These are phyloP conservation scores for Nakazawaea ishiwadae DNA, from an alignment of 805 yeast genomes.

Conservation along the genomic window DNA sequence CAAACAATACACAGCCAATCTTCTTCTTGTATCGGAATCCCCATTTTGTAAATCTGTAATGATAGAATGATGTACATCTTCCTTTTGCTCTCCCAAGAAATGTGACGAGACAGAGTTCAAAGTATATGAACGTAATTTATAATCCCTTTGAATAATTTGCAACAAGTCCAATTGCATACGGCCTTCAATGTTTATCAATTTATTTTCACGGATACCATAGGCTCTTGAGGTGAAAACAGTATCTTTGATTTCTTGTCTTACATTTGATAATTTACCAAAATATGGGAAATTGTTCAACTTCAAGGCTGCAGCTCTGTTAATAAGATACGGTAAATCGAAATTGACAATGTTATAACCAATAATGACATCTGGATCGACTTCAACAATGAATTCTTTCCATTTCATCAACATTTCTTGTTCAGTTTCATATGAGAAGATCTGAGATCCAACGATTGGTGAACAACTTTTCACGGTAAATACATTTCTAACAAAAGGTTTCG, in stretches of 20 bases:
- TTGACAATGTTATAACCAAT: conserved; percentile 95
- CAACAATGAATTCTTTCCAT: conserved; percentile 84
- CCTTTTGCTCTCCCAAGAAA: conserved; percentile 92
- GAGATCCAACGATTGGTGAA: conserved; percentile 90
- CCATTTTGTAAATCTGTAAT: conserved; percentile 95
- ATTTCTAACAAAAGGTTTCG: conserved; percentile 87
- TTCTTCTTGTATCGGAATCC: conserved; percentile 83
- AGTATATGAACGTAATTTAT: conserved; percentile 90
- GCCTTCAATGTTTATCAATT: conserved; percentile 89
- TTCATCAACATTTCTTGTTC: conserved; percentile 79
- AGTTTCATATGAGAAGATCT: conserved; percentile 66
- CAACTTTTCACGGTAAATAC: conserved; percentile 93
- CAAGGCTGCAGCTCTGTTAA: conserved; percentile 81
- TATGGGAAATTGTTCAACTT: conserved; percentile 66
- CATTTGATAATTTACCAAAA: conserved; percentile 70
- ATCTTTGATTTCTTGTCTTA: conserved; percentile 76
- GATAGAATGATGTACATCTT: conserved; percentile 96
- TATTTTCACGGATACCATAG: conserved; percentile 92
- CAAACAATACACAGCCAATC: conserved; percentile 94
- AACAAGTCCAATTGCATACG: conserved; percentile 91
- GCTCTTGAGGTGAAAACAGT: conserved; percentile 90
- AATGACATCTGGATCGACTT: conserved; percentile 91
- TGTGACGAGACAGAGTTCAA: conserved; percentile 93
- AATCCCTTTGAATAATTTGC: conserved; percentile 91
- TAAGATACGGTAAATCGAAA: conserved; percentile 89